Conservation (phyloP, 2,329 filamentous ascomycete species). For the Madurella mycetomatis region DNA sequence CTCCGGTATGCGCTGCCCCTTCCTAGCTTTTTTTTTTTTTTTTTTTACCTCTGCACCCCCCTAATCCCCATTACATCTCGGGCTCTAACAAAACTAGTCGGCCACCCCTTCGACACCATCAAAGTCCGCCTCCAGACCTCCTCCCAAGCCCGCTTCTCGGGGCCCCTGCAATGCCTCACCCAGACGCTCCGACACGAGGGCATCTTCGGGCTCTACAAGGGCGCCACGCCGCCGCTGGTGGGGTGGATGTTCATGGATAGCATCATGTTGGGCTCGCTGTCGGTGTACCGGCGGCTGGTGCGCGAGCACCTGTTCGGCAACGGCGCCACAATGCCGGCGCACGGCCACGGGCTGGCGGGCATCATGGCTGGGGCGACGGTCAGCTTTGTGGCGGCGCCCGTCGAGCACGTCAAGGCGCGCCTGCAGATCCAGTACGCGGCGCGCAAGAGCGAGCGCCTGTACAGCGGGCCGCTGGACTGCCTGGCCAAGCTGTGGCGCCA, state of each 20-base stretch:
- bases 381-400: conserved; percentile 84
- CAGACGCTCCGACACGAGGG: conserved; percentile 86
- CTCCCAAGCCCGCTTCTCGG: conserved; percentile 69
- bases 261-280: conserved; percentile 85
- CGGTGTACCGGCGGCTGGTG: conserved; percentile 79
- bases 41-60: not conserved
- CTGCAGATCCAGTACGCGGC: conserved; percentile 91
- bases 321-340: conserved; percentile 50
- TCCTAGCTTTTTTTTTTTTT: not conserved
- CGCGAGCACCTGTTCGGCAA: conserved; percentile 71
- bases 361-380: conserved; percentile 85
- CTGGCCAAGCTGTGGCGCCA: conserved; percentile 60
- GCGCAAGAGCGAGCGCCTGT: conserved; percentile 70
- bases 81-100: conserved; percentile 41
- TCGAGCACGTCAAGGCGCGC: conserved; percentile 92
- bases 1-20: conserved; percentile 54
- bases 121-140: conserved; percentile 95
- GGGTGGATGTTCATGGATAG: conserved; percentile 99
- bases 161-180: conserved; percentile 78
- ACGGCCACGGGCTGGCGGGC: conserved; percentile 85
- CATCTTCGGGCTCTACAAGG: conserved; percentile 83
- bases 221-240: conserved; percentile 82
- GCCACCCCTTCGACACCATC: conserved; percentile 86
- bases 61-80: not conserved
- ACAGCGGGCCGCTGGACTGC: conserved; percentile 85